Evolutionary conservation across 805 yeast genomes (phyloP).

Genomic region (Teunomyces gatunensis): DNA sequence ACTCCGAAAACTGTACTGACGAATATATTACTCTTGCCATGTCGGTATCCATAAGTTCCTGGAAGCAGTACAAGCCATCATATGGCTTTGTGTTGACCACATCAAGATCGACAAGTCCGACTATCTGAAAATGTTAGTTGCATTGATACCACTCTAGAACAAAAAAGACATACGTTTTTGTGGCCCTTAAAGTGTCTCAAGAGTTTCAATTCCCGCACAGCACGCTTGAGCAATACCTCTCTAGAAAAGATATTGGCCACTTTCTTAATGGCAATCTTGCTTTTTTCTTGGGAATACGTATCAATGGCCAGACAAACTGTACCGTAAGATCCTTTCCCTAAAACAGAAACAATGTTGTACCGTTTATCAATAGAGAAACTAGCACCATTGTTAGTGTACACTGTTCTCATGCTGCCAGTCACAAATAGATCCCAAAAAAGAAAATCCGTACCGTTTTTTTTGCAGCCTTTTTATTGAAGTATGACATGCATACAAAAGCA

Average conservation of each 20-base stretch:
- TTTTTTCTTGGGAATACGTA: constrained; percentile 21
- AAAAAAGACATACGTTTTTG: constrained; percentile 48
- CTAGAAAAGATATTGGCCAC: constrained; percentile 67
- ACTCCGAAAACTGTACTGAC: constrained; percentile 73
- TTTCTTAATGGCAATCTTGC: constrained; percentile 72
- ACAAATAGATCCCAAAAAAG: background rate
- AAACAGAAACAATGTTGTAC: constrained; percentile 53
- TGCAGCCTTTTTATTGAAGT: background rate
- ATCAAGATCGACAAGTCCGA: constrained; percentile 72
- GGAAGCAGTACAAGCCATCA: constrained; percentile 87
- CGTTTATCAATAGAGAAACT: constrained; percentile 62
- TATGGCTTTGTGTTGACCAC: constrained; percentile 62
- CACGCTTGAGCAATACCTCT: constrained; percentile 70
- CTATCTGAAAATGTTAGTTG: constrained; percentile 43
- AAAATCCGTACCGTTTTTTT: background rate
- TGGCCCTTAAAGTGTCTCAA: constrained; percentile 86
- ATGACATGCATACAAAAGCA: too few relatives aligned
- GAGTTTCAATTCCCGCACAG: constrained; percentile 77
- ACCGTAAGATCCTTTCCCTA: constrained; percentile 88
- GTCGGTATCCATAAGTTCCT: constrained; percentile 82
- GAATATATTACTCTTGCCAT: constrained; percentile 78
- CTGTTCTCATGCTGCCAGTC: background rate
- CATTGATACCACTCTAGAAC: background rate
- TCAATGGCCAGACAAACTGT: constrained; percentile 76
- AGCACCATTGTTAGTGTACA: constrained; percentile 37